These are phyloP conservation scores for Barnettozyma hawaiiensis DNA, from an alignment of 1,139 yeast genomes.

Conservation along the genomic window DNA sequence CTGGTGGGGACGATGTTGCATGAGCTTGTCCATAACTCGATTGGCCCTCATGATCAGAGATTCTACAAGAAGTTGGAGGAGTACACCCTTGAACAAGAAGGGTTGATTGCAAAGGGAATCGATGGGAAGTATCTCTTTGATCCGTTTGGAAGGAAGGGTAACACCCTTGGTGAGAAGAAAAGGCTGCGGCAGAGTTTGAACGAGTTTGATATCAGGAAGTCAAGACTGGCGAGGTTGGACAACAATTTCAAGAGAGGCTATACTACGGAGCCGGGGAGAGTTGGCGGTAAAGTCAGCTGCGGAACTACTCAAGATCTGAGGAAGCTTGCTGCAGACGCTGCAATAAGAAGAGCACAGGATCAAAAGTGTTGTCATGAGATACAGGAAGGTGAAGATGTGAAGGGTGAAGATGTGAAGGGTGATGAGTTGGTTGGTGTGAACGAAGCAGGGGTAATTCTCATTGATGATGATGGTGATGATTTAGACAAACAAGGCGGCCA, in stretches of 20 bases:
- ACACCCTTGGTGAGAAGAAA: slow-evolving; percentile 41
- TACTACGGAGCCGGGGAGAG: slow-evolving; percentile 14
- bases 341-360: slow-evolving; percentile 50
- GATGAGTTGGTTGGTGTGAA: slow-evolving; percentile 15
- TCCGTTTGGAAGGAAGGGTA: slow-evolving; percentile 37
- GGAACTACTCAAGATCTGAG: slow-evolving; percentile 27
- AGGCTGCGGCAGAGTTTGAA: no score
- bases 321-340: slow-evolving; percentile 58
- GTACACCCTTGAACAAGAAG: slow-evolving; percentile 52
- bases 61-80: slow-evolving; percentile 66
- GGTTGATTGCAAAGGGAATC: slow-evolving; percentile 36
- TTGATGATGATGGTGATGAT: slow-evolving; percentile 28
- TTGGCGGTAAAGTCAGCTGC: no score
- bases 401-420: slow-evolving; percentile 21
- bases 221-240: slow-evolving; percentile 19
- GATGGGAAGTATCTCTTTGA: slow-evolving; percentile 30
- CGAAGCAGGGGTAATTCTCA: slow-evolving; percentile 21
- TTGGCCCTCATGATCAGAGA: slow-evolving; percentile 73
- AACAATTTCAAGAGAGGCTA: no score
- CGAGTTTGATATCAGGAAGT: slow-evolving; percentile 15
- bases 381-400: slow-evolving; percentile 14
- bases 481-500: not conserved
- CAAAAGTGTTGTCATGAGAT: slow-evolving; percentile 27
- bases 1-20: slow-evolving; percentile 82
- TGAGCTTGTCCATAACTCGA: slow-evolving; percentile 75